Conservation (phyloP, 2,329 filamentous ascomycete species). For the Ascochyta lentis region DNA sequence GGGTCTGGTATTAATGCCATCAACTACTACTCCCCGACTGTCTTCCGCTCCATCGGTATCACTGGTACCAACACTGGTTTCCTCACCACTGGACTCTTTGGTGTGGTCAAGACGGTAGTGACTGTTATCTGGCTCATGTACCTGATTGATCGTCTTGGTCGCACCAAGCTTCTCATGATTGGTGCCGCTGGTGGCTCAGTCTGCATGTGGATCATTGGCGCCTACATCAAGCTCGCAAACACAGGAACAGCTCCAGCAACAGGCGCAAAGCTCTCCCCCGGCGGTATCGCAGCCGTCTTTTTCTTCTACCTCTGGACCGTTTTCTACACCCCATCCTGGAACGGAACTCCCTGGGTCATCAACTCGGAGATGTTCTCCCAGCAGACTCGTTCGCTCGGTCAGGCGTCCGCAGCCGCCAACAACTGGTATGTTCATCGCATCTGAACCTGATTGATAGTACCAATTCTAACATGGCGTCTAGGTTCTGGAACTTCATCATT, state of each 20-base stretch:
- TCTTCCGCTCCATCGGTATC: slow-evolving; percentile 72
- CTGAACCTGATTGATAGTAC: background rate
- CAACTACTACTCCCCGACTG: slow-evolving; percentile 76
- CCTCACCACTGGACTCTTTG: slow-evolving; percentile 77
- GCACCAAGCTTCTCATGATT: slow-evolving; percentile 68
- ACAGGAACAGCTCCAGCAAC: slow-evolving; percentile 43
- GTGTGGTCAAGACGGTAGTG: slow-evolving; percentile 74
- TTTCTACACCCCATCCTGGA: slow-evolving; percentile 74
- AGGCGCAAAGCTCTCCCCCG: slow-evolving; percentile 47
- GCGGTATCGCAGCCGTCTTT: slow-evolving; percentile 68
- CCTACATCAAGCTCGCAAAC: slow-evolving; percentile 62
- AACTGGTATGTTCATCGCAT: slow-evolving; percentile 62
- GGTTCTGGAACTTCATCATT: slow-evolving; percentile 72
- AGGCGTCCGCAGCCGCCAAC: slow-evolving; percentile 73
- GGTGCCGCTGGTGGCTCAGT: slow-evolving; percentile 68
- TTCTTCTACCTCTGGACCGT: slow-evolving; percentile 79
- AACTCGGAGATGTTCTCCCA: slow-evolving; percentile 77
- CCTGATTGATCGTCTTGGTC: slow-evolving; percentile 70
- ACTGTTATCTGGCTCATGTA: slow-evolving; percentile 74
- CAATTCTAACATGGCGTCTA: background rate
- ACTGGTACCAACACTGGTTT: slow-evolving; percentile 65
- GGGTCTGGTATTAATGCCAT: slow-evolving; percentile 76
- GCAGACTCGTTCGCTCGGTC: slow-evolving; percentile 69
- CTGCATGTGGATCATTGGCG: slow-evolving; percentile 71
- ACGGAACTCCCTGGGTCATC: slow-evolving; percentile 77